Conservation (phyloP, 495 filamentous ascomycete species). For the Talaromyces ruber region DNA sequence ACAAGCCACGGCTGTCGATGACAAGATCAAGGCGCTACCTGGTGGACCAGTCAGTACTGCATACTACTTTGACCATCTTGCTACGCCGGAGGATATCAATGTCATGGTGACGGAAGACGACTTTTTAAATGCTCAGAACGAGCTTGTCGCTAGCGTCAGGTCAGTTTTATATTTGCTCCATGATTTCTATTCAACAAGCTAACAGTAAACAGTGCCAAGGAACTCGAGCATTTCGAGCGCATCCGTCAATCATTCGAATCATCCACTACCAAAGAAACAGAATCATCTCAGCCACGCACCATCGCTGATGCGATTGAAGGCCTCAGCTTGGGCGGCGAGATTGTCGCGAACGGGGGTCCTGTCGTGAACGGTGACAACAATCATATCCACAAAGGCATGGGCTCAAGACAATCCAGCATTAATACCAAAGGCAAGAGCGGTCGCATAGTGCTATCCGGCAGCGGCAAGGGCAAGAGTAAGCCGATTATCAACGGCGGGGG, state of each 20-base stretch:
- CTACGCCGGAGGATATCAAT: slow-evolving; percentile 68
- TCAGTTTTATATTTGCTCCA: slow-evolving; percentile 21
- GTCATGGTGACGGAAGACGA: slow-evolving; percentile 85
- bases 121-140: slow-evolving; percentile 68
- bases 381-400: slow-evolving; percentile 11
- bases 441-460: slow-evolving; percentile 14
- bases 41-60: slow-evolving; percentile 65
- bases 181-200: slow-evolving; percentile 4
- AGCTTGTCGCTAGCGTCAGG: slow-evolving; percentile 86
- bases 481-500: slow-evolving; percentile 14
- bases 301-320: slow-evolving; percentile 9
- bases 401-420: slow-evolving; percentile 17
- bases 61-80: slow-evolving; percentile 90
- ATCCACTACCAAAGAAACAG: slow-evolving; percentile 31
- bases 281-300: slow-evolving; percentile 14
- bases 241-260: slow-evolving; percentile 78
- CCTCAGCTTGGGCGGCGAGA: slow-evolving; percentile 6
- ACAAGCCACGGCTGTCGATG: slow-evolving; percentile 75
- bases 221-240: slow-evolving; percentile 82
- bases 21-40: slow-evolving; percentile 59
- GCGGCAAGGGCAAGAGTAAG: slow-evolving; percentile 49
- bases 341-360: slow-evolving; percentile 23
- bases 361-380: slow-evolving; percentile 15
- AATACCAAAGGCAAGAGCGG: slow-evolving; percentile 28
- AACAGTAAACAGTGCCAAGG: slow-evolving; percentile 58